Conservation (phyloP, 768 basidiomycete species). For the Suillus hirtellus region DNA sequence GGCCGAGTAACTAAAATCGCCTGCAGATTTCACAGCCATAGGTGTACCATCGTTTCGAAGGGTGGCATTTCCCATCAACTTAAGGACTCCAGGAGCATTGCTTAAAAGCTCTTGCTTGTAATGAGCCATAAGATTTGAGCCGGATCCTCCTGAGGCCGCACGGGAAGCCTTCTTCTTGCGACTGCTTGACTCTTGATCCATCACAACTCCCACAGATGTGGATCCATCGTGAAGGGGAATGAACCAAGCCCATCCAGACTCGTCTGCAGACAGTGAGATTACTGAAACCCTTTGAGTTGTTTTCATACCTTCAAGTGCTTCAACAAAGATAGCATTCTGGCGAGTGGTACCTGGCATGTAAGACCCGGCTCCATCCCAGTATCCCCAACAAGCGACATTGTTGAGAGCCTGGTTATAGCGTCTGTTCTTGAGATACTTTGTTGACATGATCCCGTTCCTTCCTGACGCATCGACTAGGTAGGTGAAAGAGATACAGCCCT, state of each 20-base stretch:
- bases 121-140: not conserved
- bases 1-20: too few relatives aligned
- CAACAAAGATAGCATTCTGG: slow-evolving; percentile 38
- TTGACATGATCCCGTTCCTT: slow-evolving; percentile 37
- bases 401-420: slow-evolving; percentile 32
- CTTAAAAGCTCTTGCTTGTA: not conserved
- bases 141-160: not conserved
- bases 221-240: slow-evolving; percentile 50
- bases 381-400: slow-evolving; percentile 39
- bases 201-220: not conserved
- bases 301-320: slow-evolving; percentile 31
- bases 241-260: slow-evolving; percentile 59
- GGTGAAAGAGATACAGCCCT: slow-evolving; percentile 33
- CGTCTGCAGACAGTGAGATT: slow-evolving; percentile 42
- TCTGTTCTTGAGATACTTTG: slow-evolving; percentile 37
- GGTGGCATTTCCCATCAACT: too few relatives aligned
- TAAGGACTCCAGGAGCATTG: not conserved
- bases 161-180: not conserved
- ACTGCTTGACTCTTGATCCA: not conserved
- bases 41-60: too few relatives aligned
- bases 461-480: slow-evolving; percentile 40
- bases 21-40: too few relatives aligned
- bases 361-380: slow-evolving; percentile 32
- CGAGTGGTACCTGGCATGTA: slow-evolving; percentile 34
- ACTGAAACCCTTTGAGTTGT: too few relatives aligned